Evolutionary conservation across 768 basidiomycete genomes (phyloP).

Genomic region (Boletus edulis): DNA sequence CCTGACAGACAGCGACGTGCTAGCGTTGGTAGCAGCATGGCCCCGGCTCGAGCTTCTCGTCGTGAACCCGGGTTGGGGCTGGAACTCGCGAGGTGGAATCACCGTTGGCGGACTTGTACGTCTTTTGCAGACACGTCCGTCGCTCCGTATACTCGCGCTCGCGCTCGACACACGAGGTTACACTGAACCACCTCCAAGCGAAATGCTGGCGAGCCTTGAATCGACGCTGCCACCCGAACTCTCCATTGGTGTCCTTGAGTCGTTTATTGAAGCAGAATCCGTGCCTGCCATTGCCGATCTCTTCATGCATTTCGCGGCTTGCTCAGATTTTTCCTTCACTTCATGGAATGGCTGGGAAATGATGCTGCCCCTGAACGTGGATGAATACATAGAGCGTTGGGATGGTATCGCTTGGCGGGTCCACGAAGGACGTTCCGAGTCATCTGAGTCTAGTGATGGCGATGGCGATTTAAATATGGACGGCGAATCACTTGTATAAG

Average conservation of each 20-base stretch:
- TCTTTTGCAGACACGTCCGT: not conserved
- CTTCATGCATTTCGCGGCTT: too few species aligned
- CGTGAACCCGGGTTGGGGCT: not conserved
- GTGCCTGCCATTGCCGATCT: too few species aligned
- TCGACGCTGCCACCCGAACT: not conserved
- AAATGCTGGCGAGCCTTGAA: not conserved
- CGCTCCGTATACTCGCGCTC: not conserved
- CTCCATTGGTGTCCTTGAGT: not conserved
- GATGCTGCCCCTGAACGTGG: too few species aligned
- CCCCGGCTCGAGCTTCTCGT: not conserved
- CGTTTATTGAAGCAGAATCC: not conserved
- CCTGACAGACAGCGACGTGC: not conserved
- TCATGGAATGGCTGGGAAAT: too few species aligned
- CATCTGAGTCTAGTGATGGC: too few species aligned
- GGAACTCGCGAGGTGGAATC: not conserved
- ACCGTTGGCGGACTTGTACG: not conserved
- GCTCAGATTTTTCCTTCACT: too few species aligned
- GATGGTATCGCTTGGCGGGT: too few species aligned
- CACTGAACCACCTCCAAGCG: not conserved
- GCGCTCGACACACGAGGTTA: not conserved
- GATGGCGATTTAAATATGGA: too few species aligned
- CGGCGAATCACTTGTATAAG: too few species aligned
- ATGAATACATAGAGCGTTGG: too few species aligned
- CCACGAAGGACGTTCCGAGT: too few species aligned
- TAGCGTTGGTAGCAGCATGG: not conserved